phyloP scores from a whole-genome alignment of 371 early-diverging fungal genomes.

The Mucor circinelloides region DNA sequence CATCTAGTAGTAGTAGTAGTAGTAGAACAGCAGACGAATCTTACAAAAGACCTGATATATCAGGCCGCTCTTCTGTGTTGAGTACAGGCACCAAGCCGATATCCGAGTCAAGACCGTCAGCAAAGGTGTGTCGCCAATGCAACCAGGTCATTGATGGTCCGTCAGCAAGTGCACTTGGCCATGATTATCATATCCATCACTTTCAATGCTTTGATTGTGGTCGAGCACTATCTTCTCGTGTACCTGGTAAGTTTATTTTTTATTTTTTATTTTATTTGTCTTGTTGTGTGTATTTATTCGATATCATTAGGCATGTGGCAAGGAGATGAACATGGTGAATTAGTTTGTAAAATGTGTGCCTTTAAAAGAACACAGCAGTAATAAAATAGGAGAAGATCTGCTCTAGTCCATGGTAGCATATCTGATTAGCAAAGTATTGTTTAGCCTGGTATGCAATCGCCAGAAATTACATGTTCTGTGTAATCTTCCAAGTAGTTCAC shows the following conservation, averaged over 20 bases:
- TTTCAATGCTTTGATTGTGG: conserved; percentile 56
- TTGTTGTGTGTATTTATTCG: neutral
- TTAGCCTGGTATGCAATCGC: conserved; percentile 67
- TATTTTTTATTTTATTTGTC: neutral
- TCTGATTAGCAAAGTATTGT: conserved; percentile 60
- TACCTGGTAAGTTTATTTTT: conserved; percentile 21
- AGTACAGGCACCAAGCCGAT: neutral
- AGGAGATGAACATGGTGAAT: conserved; percentile 17
- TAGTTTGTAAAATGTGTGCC: conserved; percentile 29
- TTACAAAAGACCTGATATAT: neutral
- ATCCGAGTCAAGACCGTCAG: neutral
- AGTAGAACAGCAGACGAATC: neutral
- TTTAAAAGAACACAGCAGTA: conserved; percentile 3
- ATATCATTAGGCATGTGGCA: conserved; percentile 31
- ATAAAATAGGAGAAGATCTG: neutral
- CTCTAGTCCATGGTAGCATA: conserved; percentile 45
- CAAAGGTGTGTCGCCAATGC: conserved; percentile 39
- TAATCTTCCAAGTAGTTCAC: too few species aligned
- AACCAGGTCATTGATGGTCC: conserved; percentile 49
- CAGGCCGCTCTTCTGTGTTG: neutral
- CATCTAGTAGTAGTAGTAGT: neutral
- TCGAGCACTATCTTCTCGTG: conserved; percentile 39
- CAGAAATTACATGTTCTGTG: too few species aligned
- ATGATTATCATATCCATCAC: conserved; percentile 57
- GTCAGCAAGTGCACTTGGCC: conserved; percentile 49